phyloP scores from a whole-genome alignment of 148 eudicot species.

The Suaeda aralocaspica region DNA sequence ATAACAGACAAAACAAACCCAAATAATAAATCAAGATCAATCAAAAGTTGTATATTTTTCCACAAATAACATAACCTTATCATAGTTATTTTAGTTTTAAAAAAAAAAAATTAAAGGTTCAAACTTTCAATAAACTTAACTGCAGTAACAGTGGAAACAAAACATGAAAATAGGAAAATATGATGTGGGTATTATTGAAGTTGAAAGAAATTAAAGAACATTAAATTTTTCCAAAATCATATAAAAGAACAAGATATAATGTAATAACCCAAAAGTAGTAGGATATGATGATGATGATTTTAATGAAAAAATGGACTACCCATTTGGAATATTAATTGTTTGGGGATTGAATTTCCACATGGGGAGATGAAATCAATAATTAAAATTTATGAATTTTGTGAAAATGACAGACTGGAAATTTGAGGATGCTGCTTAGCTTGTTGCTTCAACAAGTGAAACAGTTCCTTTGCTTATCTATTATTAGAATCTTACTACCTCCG shows the following conservation, averaged over 20 bases:
- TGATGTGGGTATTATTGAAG: conserved; percentile 1
- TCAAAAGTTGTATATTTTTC: neutral
- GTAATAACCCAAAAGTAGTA: conserved; percentile 18
- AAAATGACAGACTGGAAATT: conserved; percentile 13
- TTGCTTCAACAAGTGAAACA: neutral
- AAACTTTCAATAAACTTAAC: neutral
- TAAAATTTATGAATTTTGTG: conserved; percentile 3
- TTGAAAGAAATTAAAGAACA: neutral
- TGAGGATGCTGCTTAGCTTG: neutral
- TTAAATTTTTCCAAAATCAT: neutral
- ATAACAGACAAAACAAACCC: conserved; percentile 9
- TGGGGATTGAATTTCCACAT: conserved; percentile 29
- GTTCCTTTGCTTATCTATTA: neutral
- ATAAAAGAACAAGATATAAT: neutral
- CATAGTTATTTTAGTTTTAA: neutral
- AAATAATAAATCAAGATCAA: conserved; percentile 7
- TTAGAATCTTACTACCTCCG: no score
- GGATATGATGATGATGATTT: no score
- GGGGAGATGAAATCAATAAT: conserved; percentile 11
- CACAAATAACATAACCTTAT: conserved; percentile 5
- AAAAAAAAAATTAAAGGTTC: neutral
- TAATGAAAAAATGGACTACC: conserved; percentile 17
- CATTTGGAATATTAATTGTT: conserved; percentile 34
- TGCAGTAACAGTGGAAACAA: neutral
- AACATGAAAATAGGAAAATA: neutral